phyloP scores from a whole-genome alignment of 768 basidiomycete genomes.

The Russula vinacea region DNA sequence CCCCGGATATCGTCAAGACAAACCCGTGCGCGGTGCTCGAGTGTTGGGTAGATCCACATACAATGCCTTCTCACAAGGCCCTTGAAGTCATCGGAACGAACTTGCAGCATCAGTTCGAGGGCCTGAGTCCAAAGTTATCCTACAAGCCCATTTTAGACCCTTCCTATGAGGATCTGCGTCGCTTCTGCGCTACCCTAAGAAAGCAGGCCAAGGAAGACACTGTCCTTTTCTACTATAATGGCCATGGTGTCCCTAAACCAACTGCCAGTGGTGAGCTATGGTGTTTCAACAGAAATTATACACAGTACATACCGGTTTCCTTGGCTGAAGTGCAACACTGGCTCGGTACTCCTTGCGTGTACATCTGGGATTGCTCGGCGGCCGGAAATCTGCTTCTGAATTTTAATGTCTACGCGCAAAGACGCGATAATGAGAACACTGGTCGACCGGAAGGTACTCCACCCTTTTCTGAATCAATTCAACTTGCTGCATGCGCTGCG shows the following conservation, averaged over 20 bases:
- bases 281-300: conserved; percentile 97
- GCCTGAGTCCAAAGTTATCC: conserved; percentile 86
- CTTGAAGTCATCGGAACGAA: conserved; percentile 91
- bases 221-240: conserved; percentile 95
- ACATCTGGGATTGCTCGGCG: conserved; percentile 99
- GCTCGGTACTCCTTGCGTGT: conserved; percentile 93
- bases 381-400: conserved; percentile 91
- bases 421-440: conserved; percentile 63
- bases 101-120: conserved; percentile 93
- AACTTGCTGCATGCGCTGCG: conserved; percentile 90
- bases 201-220: conserved; percentile 92
- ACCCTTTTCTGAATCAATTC: conserved; percentile 83
- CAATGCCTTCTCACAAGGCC: conserved; percentile 88
- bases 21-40: conserved; percentile 92
- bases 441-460: conserved; percentile 60
- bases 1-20: conserved; percentile 96
- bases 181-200: conserved; percentile 78
- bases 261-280: conserved; percentile 94
- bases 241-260: conserved; percentile 96
- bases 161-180: conserved; percentile 87
- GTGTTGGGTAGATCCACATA: conserved; percentile 96
- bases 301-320: conserved; percentile 97
- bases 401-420: conserved; percentile 76
- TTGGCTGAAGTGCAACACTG: conserved; percentile 90
- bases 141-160: conserved; percentile 97